Conservation (phyloP, 352 stramenopile species). For the Discostella stelligera region DNA sequence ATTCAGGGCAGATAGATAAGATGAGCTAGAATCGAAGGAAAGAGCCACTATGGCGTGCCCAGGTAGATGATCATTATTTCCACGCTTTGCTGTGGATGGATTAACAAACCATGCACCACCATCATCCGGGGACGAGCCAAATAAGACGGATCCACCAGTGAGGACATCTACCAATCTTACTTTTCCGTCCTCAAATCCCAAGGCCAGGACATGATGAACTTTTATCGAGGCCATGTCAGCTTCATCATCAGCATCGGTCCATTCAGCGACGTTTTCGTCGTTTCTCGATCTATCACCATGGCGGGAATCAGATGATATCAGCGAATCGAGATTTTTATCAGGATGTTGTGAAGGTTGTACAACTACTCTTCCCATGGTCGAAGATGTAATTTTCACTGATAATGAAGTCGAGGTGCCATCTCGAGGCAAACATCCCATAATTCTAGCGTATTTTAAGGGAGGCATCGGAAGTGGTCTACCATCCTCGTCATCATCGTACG, state of each 20-base stretch:
- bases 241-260: constrained; percentile 24
- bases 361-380: constrained; percentile 36
- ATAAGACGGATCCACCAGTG: constrained; percentile 31
- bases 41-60: constrained; percentile 59
- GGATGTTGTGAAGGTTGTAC: constrained; percentile 21
- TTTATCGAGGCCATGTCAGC: constrained; percentile 21
- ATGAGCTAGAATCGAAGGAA: constrained; percentile 65
- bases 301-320: constrained; percentile 16
- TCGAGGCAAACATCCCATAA: constrained; percentile 51
- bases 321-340: constrained; percentile 14
- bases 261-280: constrained; percentile 7
- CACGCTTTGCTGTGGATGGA: constrained; percentile 13
- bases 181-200: constrained; percentile 54
- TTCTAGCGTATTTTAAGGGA: constrained; percentile 59
- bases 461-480: constrained; percentile 42
- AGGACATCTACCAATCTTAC: constrained; percentile 47
- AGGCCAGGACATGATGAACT: constrained; percentile 36
- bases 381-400: constrained; percentile 35
- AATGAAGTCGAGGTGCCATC: constrained; percentile 11
- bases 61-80: background rate
- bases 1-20: constrained; percentile 65
- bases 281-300: constrained; percentile 16
- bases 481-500: constrained; percentile 42
- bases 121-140: constrained; percentile 30
- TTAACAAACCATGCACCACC: constrained; percentile 42